These are phyloP conservation scores for Botrytis deweyae DNA, from an alignment of 2,329 filamentous ascomycete genomes.

Conservation along the genomic window DNA sequence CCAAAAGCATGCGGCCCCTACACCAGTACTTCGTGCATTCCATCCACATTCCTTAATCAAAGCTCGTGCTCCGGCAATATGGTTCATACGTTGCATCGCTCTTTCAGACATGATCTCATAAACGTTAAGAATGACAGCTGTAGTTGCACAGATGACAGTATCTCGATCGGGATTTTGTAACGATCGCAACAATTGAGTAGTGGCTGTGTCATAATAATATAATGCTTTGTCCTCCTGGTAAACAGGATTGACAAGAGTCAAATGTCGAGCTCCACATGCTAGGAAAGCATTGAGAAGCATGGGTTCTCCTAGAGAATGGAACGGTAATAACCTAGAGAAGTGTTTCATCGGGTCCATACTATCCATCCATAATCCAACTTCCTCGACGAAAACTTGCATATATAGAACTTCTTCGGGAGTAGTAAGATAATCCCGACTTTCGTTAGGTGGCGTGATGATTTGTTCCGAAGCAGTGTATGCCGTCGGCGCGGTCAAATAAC, in stretches of 20 bases:
- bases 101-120: constrained; percentile 91
- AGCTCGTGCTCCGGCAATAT: constrained; percentile 80
- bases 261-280: constrained; percentile 82
- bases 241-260: constrained; percentile 67
- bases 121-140: constrained; percentile 84
- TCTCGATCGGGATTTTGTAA: constrained; percentile 84
- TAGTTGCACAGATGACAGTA: constrained; percentile 79
- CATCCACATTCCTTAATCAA: constrained; percentile 88
- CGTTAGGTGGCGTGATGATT: constrained; percentile 43
- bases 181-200: constrained; percentile 70
- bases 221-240: constrained; percentile 76
- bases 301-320: constrained; percentile 75
- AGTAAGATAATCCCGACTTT: constrained; percentile 62
- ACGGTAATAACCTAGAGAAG: constrained; percentile 82
- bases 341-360: constrained; percentile 82
- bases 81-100: constrained; percentile 78
- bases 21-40: constrained; percentile 74
- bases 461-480: constrained; percentile 39
- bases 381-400: constrained; percentile 89
- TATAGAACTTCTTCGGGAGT: constrained; percentile 78
- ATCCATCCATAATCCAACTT: constrained; percentile 94
- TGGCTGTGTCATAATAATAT: constrained; percentile 84
- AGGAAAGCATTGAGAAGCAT: constrained; percentile 89
- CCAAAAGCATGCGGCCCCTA: constrained; percentile 92
- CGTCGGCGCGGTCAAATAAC: constrained; percentile 42